phyloP scores from a whole-genome alignment of 768 basidiomycete genomes.

The Lyophyllum atratum region DNA sequence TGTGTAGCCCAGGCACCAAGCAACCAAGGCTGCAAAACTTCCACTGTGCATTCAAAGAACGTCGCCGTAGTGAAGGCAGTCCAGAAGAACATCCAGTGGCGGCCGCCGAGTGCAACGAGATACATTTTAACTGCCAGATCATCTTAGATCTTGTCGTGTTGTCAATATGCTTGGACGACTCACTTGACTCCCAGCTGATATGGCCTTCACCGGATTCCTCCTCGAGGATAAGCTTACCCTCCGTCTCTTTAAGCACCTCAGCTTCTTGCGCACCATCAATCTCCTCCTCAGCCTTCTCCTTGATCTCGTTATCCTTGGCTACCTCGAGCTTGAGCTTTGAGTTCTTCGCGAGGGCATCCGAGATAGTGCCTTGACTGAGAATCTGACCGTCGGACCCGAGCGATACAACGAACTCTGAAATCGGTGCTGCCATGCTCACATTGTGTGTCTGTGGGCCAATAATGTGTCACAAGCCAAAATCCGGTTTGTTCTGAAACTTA shows the following conservation, averaged over 20 bases:
- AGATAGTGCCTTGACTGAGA: slow-evolving; percentile 47
- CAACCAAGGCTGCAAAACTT: slow-evolving; percentile 40
- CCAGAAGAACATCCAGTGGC: slow-evolving; percentile 35
- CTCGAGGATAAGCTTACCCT: slow-evolving; percentile 59
- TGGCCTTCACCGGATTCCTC: slow-evolving; percentile 66
- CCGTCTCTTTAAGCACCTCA: slow-evolving; percentile 24
- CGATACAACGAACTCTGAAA: slow-evolving; percentile 59
- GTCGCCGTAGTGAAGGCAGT: slow-evolving; percentile 22
- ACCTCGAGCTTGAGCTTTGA: slow-evolving; percentile 23
- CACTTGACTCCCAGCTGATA: slow-evolving; percentile 50
- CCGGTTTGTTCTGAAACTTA: slow-evolving; percentile 25
- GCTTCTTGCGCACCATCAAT: slow-evolving; percentile 17
- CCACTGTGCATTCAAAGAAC: slow-evolving; percentile 19
- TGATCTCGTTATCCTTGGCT: slow-evolving; percentile 27
- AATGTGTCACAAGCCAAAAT: background rate
- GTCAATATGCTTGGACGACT: background rate
- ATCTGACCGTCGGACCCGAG: slow-evolving; percentile 55
- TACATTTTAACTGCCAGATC: slow-evolving; percentile 33
- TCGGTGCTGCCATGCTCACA: slow-evolving; percentile 48
- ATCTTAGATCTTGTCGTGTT: slow-evolving; percentile 19
- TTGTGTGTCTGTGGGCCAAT: slow-evolving; percentile 40
- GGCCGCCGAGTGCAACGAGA: slow-evolving; percentile 36
- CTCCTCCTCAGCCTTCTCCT: slow-evolving; percentile 26
- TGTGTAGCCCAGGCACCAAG: slow-evolving; percentile 45
- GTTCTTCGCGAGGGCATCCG: slow-evolving; percentile 46